phyloP scores from a whole-genome alignment of 768 basidiomycete species.

The Lyophyllum decastes region DNA sequence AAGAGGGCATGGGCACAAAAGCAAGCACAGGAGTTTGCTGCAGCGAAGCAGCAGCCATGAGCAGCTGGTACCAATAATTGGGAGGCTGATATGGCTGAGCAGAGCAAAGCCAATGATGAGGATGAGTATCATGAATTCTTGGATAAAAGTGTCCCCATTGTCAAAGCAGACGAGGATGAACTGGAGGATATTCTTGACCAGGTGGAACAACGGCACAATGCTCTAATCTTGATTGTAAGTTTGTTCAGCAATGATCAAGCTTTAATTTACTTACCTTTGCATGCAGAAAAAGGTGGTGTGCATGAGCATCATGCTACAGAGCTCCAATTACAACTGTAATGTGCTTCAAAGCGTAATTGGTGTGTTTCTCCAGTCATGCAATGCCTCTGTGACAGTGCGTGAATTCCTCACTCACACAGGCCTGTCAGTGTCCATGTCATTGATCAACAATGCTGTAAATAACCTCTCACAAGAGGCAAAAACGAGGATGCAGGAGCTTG shows the following conservation, averaged over 20 bases:
- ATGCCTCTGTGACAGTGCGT: conserved; percentile 25
- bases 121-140: not conserved
- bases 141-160: not conserved
- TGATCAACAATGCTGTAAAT: conserved; percentile 22
- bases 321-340: conserved; percentile 24
- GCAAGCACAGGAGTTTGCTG: not conserved
- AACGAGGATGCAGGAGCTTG: conserved; percentile 18
- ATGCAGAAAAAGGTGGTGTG: conserved; percentile 24
- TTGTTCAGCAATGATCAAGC: not conserved
- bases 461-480: conserved; percentile 25
- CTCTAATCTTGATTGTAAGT: not conserved
- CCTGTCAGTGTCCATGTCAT: conserved; percentile 25
- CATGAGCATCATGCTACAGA: conserved; percentile 28
- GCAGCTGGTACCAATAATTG: not conserved
- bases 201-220: not conserved
- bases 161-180: not conserved
- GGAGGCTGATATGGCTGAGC: too few species aligned
- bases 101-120: not conserved
- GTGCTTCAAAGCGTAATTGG: conserved; percentile 25
- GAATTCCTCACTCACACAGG: conserved; percentile 30
- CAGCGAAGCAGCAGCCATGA: not conserved
- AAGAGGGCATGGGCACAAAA: not conserved
- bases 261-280: not conserved
- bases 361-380: conserved; percentile 29
- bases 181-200: not conserved